These are phyloP conservation scores for Nemania serpens DNA, from an alignment of 2,329 filamentous ascomycete genomes.

Conservation along the genomic window DNA sequence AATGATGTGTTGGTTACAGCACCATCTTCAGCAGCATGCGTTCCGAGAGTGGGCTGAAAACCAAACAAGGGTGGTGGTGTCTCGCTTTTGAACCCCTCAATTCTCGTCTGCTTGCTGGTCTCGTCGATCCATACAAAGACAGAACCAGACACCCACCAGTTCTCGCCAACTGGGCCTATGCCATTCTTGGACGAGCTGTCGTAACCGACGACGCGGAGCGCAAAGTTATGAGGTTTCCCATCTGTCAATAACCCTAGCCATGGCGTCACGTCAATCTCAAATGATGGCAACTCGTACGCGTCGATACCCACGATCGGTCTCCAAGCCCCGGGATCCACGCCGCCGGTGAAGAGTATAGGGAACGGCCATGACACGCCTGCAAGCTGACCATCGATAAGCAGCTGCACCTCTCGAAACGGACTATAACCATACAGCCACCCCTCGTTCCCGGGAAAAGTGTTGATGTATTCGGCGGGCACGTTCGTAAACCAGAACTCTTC, in stretches of 20 bases:
- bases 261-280: slow-evolving; percentile 71
- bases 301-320: slow-evolving; percentile 72
- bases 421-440: slow-evolving; percentile 63
- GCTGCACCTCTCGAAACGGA: slow-evolving; percentile 69
- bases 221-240: slow-evolving; percentile 51
- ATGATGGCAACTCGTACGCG: slow-evolving; percentile 67
- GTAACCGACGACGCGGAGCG: slow-evolving; percentile 34
- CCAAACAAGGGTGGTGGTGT: slow-evolving; percentile 32
- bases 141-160: slow-evolving; percentile 70
- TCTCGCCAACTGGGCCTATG: slow-evolving; percentile 55
- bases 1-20: slow-evolving; percentile 38
- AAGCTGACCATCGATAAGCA: slow-evolving; percentile 65
- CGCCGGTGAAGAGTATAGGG: slow-evolving; percentile 71
- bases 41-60: slow-evolving; percentile 34
- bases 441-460: slow-evolving; percentile 56
- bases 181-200: slow-evolving; percentile 50
- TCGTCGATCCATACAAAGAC: slow-evolving; percentile 65
- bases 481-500: slow-evolving; percentile 77
- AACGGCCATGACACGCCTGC: slow-evolving; percentile 72
- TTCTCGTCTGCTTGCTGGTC: slow-evolving; percentile 41
- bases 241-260: slow-evolving; percentile 65
- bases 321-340: slow-evolving; percentile 70
- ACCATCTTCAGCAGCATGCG: slow-evolving; percentile 28
- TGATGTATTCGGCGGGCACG: slow-evolving; percentile 59
- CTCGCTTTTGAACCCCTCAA: slow-evolving; percentile 28